A percentile compares a stretch with the other conserved stretches of the same genome.
phyloP scores from a whole-genome alignment of 331 rosid genomes.

The Acacia pycnantha region DNA sequence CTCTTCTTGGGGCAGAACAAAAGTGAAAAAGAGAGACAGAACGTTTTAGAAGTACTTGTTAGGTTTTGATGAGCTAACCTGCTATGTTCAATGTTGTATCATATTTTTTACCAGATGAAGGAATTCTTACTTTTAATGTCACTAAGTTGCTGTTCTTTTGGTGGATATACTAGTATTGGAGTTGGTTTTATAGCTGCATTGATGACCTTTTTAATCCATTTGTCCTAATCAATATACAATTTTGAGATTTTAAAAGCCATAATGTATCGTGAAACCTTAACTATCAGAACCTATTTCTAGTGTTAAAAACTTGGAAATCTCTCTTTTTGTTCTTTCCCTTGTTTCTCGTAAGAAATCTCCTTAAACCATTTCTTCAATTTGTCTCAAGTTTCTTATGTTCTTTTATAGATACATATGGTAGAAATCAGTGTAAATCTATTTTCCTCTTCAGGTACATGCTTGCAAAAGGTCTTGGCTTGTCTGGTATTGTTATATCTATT shows the following conservation, averaged over 20 bases:
- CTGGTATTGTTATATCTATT: slow-evolving; percentile 62
- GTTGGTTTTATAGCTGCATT: slow-evolving; percentile 93
- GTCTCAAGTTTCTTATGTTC: no score
- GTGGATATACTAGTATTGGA: slow-evolving; percentile 76
- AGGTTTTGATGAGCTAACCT: slow-evolving; percentile 11
- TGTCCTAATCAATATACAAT: slow-evolving; percentile 24
- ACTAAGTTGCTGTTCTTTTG: slow-evolving; percentile 32
- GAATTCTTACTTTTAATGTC: slow-evolving; percentile 11
- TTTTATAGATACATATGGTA: slow-evolving; percentile 12
- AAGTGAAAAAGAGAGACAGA: neutral
- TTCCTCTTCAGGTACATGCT: slow-evolving; percentile 76
- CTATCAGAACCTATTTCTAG: slow-evolving; percentile 72
- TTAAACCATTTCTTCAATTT: slow-evolving; percentile 3
- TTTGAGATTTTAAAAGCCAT: slow-evolving; percentile 24
- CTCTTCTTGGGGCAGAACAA: neutral
- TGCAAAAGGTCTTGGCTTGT: slow-evolving; percentile 90
- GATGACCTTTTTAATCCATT: slow-evolving; percentile 70
- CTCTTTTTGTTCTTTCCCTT: slow-evolving; percentile 95
- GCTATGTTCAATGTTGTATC: slow-evolving; percentile 14
- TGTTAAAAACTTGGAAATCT: slow-evolving; percentile 93
- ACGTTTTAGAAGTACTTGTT: neutral
- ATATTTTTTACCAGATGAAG: neutral
- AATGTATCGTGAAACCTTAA: slow-evolving; percentile 60
- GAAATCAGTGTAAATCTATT: slow-evolving; percentile 24
- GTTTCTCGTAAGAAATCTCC: slow-evolving; percentile 76